A percentile compares a stretch with the other conserved stretches of the same genome.
These are phyloP conservation scores for Paramecium biaurelia DNA, from an alignment of 73 alveolate species.

Conservation along the genomic window DNA sequence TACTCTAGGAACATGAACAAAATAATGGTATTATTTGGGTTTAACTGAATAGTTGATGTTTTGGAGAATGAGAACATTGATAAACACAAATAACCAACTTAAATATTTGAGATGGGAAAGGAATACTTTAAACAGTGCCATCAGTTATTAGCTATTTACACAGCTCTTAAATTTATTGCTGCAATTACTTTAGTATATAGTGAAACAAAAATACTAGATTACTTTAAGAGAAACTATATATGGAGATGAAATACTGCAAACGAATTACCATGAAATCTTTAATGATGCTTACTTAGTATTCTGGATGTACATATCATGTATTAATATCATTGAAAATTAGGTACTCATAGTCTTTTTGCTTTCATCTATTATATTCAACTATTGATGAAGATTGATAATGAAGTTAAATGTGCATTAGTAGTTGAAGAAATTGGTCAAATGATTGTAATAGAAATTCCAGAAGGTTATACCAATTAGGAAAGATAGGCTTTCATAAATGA, in stretches of 20 bases:
- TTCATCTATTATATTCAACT: neutral
- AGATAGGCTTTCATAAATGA: neutral
- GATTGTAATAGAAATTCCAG: neutral
- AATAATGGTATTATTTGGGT: neutral
- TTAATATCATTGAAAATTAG: neutral
- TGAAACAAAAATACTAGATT: neutral
- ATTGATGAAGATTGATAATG: neutral
- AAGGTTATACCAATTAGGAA: neutral
- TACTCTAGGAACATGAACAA: neutral
- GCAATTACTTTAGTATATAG: neutral
- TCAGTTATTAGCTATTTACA: constrained; percentile 5
- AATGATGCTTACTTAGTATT: neutral
- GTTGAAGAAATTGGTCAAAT: neutral
- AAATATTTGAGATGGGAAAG: neutral
- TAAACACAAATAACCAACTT: constrained; percentile 7
- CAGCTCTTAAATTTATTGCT: constrained; percentile 1
- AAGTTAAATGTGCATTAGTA: neutral
- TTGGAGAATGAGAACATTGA: neutral
- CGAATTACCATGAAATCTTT: neutral
- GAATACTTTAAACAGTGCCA: constrained; percentile 29
- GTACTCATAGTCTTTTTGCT: constrained; percentile 22
- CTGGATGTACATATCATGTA: constrained; percentile 37
- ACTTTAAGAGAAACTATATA: neutral
- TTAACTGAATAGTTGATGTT: neutral
- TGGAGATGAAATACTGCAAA: neutral